phyloP scores from a whole-genome alignment of 2,329 filamentous ascomycete genomes.

The Alternaria incomplexa region DNA sequence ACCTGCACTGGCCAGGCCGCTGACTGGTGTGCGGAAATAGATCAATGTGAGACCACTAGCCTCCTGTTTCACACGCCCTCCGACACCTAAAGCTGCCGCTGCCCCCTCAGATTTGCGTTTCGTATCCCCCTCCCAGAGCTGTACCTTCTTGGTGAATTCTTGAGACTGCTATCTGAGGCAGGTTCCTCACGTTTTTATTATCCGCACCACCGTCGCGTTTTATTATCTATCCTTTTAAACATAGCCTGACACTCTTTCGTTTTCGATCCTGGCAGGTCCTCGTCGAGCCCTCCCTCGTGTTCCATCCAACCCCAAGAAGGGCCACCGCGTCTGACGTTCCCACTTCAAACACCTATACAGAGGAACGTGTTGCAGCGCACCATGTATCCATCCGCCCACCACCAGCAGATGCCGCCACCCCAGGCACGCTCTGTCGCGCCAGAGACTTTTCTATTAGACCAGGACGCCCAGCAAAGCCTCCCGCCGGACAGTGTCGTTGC shows the following conservation, averaged over 20 bases:
- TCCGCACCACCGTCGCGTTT: slow-evolving; percentile 36
- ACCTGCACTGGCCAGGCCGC: slow-evolving; percentile 30
- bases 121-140: slow-evolving; percentile 42
- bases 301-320: slow-evolving; percentile 21
- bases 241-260: slow-evolving; percentile 46
- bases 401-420: slow-evolving; percentile 82
- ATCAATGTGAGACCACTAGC: slow-evolving; percentile 46
- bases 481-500: slow-evolving; percentile 97
- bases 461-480: slow-evolving; percentile 93
- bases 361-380: slow-evolving; percentile 47
- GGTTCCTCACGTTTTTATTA: slow-evolving; percentile 33
- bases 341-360: slow-evolving; percentile 35
- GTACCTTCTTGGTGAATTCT: slow-evolving; percentile 43
- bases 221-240: slow-evolving; percentile 39
- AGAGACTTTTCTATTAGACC: slow-evolving; percentile 98
- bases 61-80: slow-evolving; percentile 50
- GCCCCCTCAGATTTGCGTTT: slow-evolving; percentile 49
- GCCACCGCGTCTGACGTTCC: slow-evolving; percentile 37
- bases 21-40: slow-evolving; percentile 42
- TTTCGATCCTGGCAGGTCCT: slow-evolving; percentile 48
- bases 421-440: slow-evolving; percentile 76
- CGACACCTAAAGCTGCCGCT: slow-evolving; percentile 49
- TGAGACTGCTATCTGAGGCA: slow-evolving; percentile 47
- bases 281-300: slow-evolving; percentile 39
- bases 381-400: slow-evolving; percentile 62